phyloP scores from a whole-genome alignment of 306 rosid species.

The Cicer judaicum region DNA sequence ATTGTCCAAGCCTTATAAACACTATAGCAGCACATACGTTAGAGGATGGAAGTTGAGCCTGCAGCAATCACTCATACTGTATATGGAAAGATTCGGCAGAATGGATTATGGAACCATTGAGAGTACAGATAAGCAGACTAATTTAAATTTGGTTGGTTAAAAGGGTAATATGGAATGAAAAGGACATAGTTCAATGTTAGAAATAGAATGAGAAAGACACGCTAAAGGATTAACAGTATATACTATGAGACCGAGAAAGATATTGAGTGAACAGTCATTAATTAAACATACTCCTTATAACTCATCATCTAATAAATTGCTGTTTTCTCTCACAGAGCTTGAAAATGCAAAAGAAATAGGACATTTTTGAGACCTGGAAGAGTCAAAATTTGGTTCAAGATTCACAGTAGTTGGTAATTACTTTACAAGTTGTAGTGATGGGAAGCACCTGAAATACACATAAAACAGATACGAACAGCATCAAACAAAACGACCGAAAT shows the following conservation, averaged over 20 bases:
- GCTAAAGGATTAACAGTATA: neutral
- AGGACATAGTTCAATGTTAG: neutral
- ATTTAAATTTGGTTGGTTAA: neutral
- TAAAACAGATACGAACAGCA: neutral
- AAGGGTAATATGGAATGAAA: neutral
- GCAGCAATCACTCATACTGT: neutral
- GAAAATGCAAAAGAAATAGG: constrained; percentile 1
- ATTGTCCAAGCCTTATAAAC: neutral
- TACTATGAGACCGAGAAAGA: neutral
- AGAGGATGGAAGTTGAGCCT: neutral
- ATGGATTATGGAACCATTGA: neutral
- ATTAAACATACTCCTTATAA: neutral
- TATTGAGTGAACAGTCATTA: neutral
- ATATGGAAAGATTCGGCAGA: neutral
- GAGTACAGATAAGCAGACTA: neutral
- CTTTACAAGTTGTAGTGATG: neutral
- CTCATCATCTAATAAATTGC: neutral
- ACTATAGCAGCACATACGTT: no score
- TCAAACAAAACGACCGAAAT: neutral
- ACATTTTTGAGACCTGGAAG: neutral
- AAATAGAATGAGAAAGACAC: neutral
- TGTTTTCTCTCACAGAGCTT: neutral
- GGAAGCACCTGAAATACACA: neutral
- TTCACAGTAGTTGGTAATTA: neutral
- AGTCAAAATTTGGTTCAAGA: neutral